phyloP scores from a whole-genome alignment of 352 stramenopile species.

The Pythium myriotylum region DNA sequence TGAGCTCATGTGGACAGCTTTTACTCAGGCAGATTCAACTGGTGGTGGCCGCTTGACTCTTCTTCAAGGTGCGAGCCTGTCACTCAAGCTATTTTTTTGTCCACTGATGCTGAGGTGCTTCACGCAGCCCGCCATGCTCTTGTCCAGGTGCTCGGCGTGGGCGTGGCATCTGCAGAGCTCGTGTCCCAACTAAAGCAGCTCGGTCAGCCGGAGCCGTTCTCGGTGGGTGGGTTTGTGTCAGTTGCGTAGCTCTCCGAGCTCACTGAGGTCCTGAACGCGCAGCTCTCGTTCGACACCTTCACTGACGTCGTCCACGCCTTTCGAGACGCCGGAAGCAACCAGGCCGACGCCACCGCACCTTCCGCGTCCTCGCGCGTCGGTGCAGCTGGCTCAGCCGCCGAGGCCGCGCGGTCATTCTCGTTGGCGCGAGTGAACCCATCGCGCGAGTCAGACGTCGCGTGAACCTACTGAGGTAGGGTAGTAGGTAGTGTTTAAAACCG shows the following conservation, averaged over 20 bases:
- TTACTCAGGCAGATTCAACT: constrained; percentile 47
- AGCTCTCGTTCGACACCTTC: constrained; percentile 74
- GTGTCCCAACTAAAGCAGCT: constrained; percentile 32
- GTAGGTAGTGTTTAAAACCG: constrained; percentile 24
- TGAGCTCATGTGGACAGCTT: constrained; percentile 68
- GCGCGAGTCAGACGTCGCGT: neutral
- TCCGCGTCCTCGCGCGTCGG: no score
- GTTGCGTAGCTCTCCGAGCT: neutral
- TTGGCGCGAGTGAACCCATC: constrained; percentile 24
- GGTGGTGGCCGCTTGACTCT: constrained; percentile 46
- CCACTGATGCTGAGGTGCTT: neutral
- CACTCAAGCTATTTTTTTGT: no score
- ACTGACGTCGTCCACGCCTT: constrained; percentile 45
- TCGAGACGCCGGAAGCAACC: constrained; percentile 23
- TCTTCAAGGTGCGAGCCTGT: constrained; percentile 46
- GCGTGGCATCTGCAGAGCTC: constrained; percentile 48
- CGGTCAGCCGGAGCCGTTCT: constrained; percentile 38
- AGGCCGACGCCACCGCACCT: no score
- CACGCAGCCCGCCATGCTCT: constrained; percentile 59
- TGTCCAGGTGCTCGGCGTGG: constrained; percentile 61
- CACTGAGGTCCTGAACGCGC: neutral
- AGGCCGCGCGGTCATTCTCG: constrained; percentile 23
- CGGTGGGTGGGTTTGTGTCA: constrained; percentile 29
- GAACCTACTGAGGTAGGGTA: constrained; percentile 14
- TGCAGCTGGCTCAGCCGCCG: constrained; percentile 16